Conservation (phyloP, 345 rosid species). For the Psidium guajava region DNA sequence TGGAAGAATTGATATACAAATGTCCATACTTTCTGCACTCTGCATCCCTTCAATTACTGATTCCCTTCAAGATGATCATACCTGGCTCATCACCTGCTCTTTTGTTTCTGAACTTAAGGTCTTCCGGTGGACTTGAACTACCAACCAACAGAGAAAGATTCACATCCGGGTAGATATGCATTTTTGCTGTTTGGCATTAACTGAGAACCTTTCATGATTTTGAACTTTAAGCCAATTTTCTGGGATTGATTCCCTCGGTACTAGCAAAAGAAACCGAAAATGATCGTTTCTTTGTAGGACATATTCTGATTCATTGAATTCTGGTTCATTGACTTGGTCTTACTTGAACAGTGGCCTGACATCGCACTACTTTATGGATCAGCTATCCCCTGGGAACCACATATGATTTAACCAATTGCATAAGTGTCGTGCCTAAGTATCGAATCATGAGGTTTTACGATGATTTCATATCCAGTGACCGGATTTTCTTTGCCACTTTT, state of each 20-base stretch:
- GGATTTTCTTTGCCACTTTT: background rate
- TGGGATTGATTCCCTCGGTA: background rate
- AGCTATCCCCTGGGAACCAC: background rate
- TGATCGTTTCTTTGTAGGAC: background rate
- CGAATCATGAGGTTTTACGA: background rate
- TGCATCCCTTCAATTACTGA: too few species aligned
- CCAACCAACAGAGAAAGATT: background rate
- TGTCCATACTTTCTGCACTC: background rate
- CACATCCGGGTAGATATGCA: background rate
- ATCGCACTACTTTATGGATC: background rate
- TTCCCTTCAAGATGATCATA: too few species aligned
- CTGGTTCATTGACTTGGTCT: accelerated
- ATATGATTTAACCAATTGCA: background rate
- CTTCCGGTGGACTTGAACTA: background rate
- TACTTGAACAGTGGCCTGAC: background rate
- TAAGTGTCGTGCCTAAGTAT: background rate
- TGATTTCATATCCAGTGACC: background rate
- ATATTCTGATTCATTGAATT: background rate
- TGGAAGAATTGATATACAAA: background rate
- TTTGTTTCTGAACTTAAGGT: background rate
- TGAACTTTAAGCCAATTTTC: background rate
- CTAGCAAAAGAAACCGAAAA: background rate
- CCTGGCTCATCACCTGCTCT: background rate
- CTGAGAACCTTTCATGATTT: background rate
- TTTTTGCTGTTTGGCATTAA: background rate